These are phyloP conservation scores for Cardiospermum halicacabum DNA, from an alignment of 345 rosid genomes.

Conservation along the genomic window DNA sequence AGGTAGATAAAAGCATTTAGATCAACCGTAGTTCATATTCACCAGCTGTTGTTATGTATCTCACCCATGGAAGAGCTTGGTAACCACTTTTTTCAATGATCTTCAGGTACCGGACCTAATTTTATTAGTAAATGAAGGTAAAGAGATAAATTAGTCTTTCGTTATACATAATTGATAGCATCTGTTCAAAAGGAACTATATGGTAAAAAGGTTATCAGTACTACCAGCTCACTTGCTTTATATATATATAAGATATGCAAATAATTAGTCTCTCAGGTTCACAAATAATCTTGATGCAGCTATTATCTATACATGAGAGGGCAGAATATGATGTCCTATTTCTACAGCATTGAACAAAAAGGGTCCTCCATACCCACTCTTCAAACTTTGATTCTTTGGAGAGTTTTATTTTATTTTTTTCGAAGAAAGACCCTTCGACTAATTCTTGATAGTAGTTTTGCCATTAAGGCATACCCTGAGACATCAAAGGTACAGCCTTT, in stretches of 20 bases:
- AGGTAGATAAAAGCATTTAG: conserved; percentile 19
- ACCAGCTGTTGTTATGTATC: conserved; percentile 98
- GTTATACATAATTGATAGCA: neutral
- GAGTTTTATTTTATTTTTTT: no score
- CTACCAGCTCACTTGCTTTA: neutral
- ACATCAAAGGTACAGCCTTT: neutral
- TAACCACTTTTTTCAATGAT: conserved; percentile 96
- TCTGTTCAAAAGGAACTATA: neutral
- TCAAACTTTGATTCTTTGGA: neutral
- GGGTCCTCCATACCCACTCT: neutral
- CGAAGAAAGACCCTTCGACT: neutral
- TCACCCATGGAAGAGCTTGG: conserved; percentile 99
- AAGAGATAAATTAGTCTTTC: neutral
- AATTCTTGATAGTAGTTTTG: neutral
- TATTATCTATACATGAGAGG: neutral
- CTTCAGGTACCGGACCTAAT: conserved; percentile 94
- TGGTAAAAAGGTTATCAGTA: neutral
- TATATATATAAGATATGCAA: neutral
- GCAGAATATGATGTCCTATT: neutral
- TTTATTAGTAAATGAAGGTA: neutral
- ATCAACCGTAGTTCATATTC: conserved; percentile 90
- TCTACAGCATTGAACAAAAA: neutral
- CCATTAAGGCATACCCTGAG: neutral
- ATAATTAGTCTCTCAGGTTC: neutral
- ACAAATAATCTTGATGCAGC: neutral